These are phyloP conservation scores for Plectranthus barbatus DNA, from an alignment of 257 asterid genomes.

Conservation along the genomic window DNA sequence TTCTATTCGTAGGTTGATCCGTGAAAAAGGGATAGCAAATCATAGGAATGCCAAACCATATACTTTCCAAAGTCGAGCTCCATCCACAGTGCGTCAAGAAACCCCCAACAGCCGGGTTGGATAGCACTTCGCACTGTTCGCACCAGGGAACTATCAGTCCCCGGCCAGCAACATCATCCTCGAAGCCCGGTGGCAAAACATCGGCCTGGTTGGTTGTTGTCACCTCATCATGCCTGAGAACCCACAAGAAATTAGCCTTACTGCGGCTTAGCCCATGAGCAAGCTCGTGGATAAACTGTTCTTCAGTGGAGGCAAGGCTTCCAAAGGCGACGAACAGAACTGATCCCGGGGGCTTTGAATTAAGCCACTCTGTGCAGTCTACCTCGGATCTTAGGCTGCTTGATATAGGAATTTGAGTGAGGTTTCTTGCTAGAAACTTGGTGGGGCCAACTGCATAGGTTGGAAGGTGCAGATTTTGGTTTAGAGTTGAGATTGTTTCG, in stretches of 20 bases:
- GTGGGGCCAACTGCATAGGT: constrained; percentile 40
- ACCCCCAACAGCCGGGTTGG: constrained; percentile 43
- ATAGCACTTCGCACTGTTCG: constrained; percentile 32
- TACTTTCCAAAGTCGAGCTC: constrained; percentile 58
- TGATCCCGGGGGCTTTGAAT: constrained; percentile 30
- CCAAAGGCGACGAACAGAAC: constrained; percentile 70
- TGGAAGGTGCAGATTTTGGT: constrained; percentile 15
- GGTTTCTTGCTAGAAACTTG: no score
- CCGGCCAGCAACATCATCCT: constrained; percentile 10
- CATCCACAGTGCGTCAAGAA: constrained; percentile 79
- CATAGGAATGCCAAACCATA: constrained; percentile 54
- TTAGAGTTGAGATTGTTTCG: constrained; percentile 27
- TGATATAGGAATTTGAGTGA: constrained; percentile 1
- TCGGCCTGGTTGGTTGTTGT: no score
- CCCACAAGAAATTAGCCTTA: constrained; percentile 49
- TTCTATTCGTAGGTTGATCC: constrained; percentile 63
- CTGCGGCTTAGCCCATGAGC: constrained; percentile 45
- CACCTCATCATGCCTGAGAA: constrained; percentile 12
- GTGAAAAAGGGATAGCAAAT: constrained; percentile 41
- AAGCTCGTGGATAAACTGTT: constrained; percentile 34
- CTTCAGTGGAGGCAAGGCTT: constrained; percentile 34
- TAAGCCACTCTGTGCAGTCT: constrained; percentile 48
- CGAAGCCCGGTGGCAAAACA: constrained; percentile 32
- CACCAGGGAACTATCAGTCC: constrained; percentile 72
- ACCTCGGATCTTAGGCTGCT: constrained; percentile 29